These are phyloP conservation scores for Chrysochromulina parva DNA, from an alignment of 78 protist genomes.

Conservation along the genomic window DNA sequence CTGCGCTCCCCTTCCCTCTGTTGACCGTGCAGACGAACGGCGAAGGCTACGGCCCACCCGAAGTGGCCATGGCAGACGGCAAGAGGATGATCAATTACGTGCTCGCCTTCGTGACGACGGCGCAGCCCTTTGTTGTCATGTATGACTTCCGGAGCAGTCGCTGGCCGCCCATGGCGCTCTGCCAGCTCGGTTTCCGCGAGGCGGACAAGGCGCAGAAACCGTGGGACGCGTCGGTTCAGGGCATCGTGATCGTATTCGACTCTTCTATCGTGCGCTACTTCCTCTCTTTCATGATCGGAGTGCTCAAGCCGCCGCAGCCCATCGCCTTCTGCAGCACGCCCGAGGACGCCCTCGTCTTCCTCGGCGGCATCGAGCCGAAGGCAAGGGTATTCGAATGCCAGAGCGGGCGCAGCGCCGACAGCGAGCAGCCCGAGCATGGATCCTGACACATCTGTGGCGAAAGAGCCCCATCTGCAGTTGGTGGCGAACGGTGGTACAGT, in stretches of 20 bases:
- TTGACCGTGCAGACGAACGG: too few relatives aligned
- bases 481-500: too few relatives aligned
- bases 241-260: not conserved
- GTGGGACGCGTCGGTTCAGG: not conserved
- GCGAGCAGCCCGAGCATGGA: too few relatives aligned
- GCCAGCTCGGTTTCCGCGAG: not conserved
- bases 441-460: too few relatives aligned
- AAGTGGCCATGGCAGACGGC: too few relatives aligned
- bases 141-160: not conserved
- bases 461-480: too few relatives aligned
- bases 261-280: not conserved
- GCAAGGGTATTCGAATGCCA: too few relatives aligned
- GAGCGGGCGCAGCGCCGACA: too few relatives aligned
- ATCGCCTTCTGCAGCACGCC: not conserved
- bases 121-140: not conserved
- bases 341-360: not conserved
- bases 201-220: not conserved
- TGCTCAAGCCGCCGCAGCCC: conserved; percentile 8
- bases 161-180: not conserved
- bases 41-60: too few relatives aligned
- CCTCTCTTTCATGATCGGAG: not conserved
- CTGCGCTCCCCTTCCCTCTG: too few relatives aligned
- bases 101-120: not conserved
- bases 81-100: too few relatives aligned
- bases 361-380: not conserved